These are phyloP conservation scores for Westerdykella aurantiaca DNA, from an alignment of 2,329 filamentous ascomycete species.

Conservation along the genomic window DNA sequence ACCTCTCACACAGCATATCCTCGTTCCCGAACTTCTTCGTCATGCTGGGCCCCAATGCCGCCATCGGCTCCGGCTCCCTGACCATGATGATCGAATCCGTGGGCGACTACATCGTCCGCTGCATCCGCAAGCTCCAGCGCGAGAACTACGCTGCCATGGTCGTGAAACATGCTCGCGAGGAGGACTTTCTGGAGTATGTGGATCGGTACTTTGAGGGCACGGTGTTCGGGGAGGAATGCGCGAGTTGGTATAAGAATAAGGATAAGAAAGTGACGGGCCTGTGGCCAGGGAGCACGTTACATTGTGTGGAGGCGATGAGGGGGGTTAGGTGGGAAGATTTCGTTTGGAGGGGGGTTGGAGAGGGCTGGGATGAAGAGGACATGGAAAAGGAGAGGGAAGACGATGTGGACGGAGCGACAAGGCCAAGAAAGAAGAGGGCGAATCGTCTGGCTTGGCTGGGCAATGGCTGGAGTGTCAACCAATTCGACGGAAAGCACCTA, in stretches of 20 bases:
- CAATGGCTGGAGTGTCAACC: constrained; percentile 26
- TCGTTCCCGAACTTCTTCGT: constrained; percentile 39
- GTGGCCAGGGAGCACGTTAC: constrained; percentile 31
- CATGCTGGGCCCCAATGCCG: constrained; percentile 40
- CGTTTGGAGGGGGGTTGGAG: constrained; percentile 4
- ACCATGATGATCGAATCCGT: constrained; percentile 24
- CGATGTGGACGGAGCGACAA: constrained; percentile 4
- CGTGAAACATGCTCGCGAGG: constrained; percentile 19
- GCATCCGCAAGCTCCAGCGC: constrained; percentile 40
- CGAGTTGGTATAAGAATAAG: constrained; percentile 33
- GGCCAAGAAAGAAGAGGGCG: constrained; percentile 11
- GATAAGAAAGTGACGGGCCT: constrained; percentile 25
- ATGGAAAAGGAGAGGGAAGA: constrained; percentile 4
- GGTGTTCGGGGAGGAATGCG: constrained; percentile 30
- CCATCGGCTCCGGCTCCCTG: constrained; percentile 37
- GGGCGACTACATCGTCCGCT: constrained; percentile 33
- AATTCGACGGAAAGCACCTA: constrained; percentile 31
- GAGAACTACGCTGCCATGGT: constrained; percentile 39
- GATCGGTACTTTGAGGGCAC: constrained; percentile 32
- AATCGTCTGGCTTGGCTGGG: constrained; percentile 32
- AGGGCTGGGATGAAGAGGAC: constrained; percentile 3
- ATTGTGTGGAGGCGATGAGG: constrained; percentile 30
- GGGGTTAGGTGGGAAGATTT: constrained; percentile 34
- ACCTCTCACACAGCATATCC: constrained; percentile 26
- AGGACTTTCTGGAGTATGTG: constrained; percentile 27